phyloP scores from a whole-genome alignment of 331 rosid species.

The Cydonia oblonga region DNA sequence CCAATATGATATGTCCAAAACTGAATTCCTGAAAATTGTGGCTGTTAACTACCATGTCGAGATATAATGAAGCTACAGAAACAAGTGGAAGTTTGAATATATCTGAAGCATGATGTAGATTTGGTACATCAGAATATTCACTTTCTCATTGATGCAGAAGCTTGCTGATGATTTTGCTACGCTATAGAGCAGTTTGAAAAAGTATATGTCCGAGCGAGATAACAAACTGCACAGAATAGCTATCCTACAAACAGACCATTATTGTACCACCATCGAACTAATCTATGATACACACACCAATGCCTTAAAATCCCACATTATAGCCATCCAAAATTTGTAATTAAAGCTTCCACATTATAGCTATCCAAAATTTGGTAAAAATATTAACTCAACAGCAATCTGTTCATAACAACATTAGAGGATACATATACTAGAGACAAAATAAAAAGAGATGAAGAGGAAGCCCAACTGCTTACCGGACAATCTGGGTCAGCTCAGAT shows the following conservation, averaged over 20 bases:
- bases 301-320: neutral
- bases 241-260: neutral
- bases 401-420: neutral
- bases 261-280: neutral
- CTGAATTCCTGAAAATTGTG: neutral
- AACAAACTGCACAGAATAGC: neutral
- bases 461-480: conserved; percentile 24
- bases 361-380: neutral
- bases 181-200: neutral
- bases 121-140: neutral
- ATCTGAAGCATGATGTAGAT: neutral
- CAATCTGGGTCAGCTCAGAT: conserved; percentile 4
- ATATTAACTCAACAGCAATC: neutral
- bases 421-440: neutral
- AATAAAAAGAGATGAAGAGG: neutral
- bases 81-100: neutral
- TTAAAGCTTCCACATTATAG: neutral
- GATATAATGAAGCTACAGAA: neutral
- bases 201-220: neutral
- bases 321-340: neutral
- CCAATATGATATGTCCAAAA: neutral
- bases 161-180: neutral
- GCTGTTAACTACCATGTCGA: neutral
- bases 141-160: neutral
- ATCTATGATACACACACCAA: neutral